These are phyloP conservation scores for Ziziphus jujuba DNA, from an alignment of 306 rosid species.

Conservation along the genomic window DNA sequence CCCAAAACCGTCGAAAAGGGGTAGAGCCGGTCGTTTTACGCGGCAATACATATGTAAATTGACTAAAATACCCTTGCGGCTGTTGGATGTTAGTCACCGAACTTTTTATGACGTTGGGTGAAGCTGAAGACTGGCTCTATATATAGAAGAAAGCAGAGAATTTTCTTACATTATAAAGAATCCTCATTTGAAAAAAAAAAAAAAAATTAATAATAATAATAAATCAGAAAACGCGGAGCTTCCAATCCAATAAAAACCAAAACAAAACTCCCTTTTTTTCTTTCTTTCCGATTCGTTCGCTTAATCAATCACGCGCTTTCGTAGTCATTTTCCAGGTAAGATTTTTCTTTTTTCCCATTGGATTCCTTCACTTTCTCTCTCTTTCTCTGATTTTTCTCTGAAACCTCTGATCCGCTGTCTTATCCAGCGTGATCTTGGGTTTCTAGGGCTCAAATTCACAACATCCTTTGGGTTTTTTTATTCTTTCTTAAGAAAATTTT, in stretches of 20 bases:
- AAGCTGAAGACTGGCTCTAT: constrained; percentile 15
- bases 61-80: constrained; percentile 29
- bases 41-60: constrained; percentile 20
- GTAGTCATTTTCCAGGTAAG: constrained; percentile 32
- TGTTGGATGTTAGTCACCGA: constrained; percentile 9
- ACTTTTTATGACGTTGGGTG: constrained; percentile 16
- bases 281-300: constrained; percentile 18
- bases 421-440: constrained; percentile 27
- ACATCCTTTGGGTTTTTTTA: neutral
- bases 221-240: neutral
- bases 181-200: neutral
- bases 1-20: no score
- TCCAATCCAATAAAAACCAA: neutral
- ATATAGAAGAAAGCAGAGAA: neutral
- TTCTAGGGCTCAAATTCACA: constrained; percentile 8
- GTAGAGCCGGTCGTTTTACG: constrained; percentile 42
- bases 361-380: constrained; percentile 6
- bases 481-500: neutral
- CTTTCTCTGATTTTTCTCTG: constrained; percentile 30
- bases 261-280: neutral
- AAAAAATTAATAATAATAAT: neutral
- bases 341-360: constrained; percentile 6
- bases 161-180: neutral
- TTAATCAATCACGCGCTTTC: constrained; percentile 13
- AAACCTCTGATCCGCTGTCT: constrained; percentile 40